Evolutionary conservation across 2,329 filamentous ascomycete genomes (phyloP).

Genomic region (Chaetoscypha palmicola): DNA sequence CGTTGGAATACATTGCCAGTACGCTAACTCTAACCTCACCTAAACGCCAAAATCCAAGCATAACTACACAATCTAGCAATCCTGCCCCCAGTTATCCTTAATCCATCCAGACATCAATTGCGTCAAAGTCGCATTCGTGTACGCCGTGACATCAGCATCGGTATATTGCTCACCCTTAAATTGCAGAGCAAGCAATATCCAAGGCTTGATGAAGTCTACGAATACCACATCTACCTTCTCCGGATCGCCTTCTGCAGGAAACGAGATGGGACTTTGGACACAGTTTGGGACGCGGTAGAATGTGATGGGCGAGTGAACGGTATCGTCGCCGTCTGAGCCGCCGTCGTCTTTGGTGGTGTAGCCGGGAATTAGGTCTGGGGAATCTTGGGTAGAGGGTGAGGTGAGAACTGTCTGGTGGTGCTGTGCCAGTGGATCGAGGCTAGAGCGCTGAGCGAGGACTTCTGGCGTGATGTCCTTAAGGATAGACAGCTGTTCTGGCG

Average conservation of each 20-base stretch:
- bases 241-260: conserved; percentile 50
- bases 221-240: conserved; percentile 82
- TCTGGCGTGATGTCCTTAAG: conserved; percentile 9
- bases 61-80: conserved; percentile 20
- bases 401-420: conserved; percentile 30
- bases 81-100: conserved; percentile 45
- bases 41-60: not conserved
- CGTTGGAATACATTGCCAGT: too few species aligned
- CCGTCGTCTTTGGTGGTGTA: conserved; percentile 88
- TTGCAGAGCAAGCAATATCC: conserved; percentile 68
- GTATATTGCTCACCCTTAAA: conserved; percentile 47
- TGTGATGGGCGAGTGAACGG: conserved; percentile 65
- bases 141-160: conserved; percentile 42
- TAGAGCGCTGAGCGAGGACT: conserved; percentile 18
- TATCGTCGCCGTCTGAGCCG: conserved; percentile 83
- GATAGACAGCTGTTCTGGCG: conserved; percentile 28
- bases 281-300: conserved; percentile 80
- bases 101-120: conserved; percentile 52
- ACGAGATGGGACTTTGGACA: conserved; percentile 61
- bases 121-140: conserved; percentile 48
- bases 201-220: conserved; percentile 82
- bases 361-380: conserved; percentile 49
- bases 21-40: not conserved
- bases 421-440: not conserved
- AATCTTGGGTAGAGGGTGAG: conserved; percentile 13